phyloP scores from a whole-genome alignment of 768 basidiomycete genomes.

The Mycena vulgaris region DNA sequence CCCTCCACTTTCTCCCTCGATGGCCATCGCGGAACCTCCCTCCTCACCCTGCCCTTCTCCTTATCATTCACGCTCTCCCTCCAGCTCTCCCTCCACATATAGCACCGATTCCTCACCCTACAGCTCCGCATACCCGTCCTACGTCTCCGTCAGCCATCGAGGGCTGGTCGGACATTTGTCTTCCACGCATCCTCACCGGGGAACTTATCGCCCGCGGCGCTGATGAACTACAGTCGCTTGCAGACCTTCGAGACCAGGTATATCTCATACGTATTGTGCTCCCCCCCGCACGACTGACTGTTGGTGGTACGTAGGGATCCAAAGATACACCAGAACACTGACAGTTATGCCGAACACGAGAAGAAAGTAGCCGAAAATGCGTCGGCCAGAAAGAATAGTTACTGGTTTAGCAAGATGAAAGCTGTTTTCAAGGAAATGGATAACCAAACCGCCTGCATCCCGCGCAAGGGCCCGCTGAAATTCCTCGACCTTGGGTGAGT shows the following conservation, averaged over 20 bases:
- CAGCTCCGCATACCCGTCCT: conserved; percentile 34
- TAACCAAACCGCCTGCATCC: conserved; percentile 31
- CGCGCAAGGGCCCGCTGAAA: conserved; percentile 25
- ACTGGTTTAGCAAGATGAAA: conserved; percentile 44
- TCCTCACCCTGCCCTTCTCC: conserved; percentile 27
- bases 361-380: conserved; percentile 39
- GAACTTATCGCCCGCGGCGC: conserved; percentile 38
- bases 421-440: conserved; percentile 43
- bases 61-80: conserved; percentile 25
- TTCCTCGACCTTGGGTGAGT: conserved; percentile 48
- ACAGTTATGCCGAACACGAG: conserved; percentile 26
- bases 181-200: conserved; percentile 27
- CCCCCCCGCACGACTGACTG: neutral
- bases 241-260: conserved; percentile 24
- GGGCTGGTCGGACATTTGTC: conserved; percentile 32
- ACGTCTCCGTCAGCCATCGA: conserved; percentile 37
- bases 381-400: conserved; percentile 33
- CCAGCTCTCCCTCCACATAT: conserved; percentile 35
- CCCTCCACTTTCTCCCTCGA: conserved; percentile 26
- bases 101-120: conserved; percentile 32
- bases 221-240: conserved; percentile 32
- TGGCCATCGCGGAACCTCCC: conserved; percentile 36
- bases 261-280: neutral
- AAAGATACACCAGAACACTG: conserved; percentile 24
- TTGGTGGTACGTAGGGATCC: neutral